A percentile compares a stretch with the other conserved stretches of the same genome.
Conservation (phyloP, 768 basidiomycete species). For the Tricholoma hemisulphureum region DNA sequence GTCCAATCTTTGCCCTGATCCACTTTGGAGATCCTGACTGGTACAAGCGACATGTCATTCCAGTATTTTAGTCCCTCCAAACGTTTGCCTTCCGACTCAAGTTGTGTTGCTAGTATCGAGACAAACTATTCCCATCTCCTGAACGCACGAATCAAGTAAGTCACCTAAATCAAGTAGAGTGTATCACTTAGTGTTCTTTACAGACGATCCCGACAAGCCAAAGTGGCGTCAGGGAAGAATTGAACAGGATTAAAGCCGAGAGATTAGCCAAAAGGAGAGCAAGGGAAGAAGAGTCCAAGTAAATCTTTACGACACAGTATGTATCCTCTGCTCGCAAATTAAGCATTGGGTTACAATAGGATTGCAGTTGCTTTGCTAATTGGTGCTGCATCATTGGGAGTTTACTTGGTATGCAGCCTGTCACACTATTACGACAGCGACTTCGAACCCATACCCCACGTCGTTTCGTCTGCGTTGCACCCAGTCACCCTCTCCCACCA, state of each 20-base stretch:
- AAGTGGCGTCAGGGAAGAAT: slow-evolving; percentile 60
- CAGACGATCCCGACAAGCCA: slow-evolving; percentile 69
- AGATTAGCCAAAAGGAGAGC: slow-evolving; percentile 47
- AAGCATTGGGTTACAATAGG: no score
- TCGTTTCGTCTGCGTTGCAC: no score
- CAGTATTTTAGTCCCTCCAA: slow-evolving; percentile 41
- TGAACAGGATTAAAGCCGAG: slow-evolving; percentile 69
- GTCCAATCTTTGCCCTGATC: slow-evolving; percentile 75
- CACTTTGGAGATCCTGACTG: slow-evolving; percentile 89
- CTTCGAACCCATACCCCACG: no score
- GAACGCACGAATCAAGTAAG: slow-evolving; percentile 54
- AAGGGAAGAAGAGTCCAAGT: slow-evolving; percentile 35
- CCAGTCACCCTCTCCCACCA: no score
- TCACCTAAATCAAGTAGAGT: background rate
- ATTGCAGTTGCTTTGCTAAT: no score
- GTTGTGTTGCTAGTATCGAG: slow-evolving; percentile 53
- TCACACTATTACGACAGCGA: no score
- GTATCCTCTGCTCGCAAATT: no score
- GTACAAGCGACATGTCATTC: slow-evolving; percentile 76
- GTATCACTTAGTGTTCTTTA: background rate
- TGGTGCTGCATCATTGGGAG: no score
- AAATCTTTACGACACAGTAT: background rate
- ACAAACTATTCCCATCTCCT: slow-evolving; percentile 65
- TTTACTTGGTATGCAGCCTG: no score
- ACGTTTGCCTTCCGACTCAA: background rate